Evolutionary conservation across 768 basidiomycete genomes (phyloP).

Genomic region (Cantharellus cinnabarinus): DNA sequence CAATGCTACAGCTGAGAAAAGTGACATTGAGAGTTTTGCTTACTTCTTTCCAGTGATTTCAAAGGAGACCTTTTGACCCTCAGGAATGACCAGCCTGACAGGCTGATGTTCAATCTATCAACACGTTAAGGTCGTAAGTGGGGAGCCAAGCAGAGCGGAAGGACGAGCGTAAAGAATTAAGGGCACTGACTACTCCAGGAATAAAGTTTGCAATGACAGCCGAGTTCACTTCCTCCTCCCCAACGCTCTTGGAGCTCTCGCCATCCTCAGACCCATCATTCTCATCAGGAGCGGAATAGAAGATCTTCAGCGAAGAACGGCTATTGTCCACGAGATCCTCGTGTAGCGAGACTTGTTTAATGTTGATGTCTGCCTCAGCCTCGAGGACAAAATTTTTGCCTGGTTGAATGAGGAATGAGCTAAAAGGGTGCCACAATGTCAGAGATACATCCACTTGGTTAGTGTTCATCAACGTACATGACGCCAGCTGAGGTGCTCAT

Average conservation of each 20-base stretch:
- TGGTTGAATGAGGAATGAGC: slow-evolving; percentile 4
- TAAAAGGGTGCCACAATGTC: neutral
- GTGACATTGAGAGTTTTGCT: slow-evolving; percentile 5
- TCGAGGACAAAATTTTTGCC: slow-evolving; percentile 14
- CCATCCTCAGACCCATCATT: slow-evolving; percentile 14
- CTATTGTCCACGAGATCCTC: slow-evolving; percentile 17
- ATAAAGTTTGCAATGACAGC: slow-evolving; percentile 16
- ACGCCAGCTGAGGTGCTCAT: too few relatives aligned
- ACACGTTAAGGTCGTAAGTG: neutral
- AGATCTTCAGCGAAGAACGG: slow-evolving; percentile 11
- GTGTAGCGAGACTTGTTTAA: slow-evolving; percentile 21
- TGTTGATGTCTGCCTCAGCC: slow-evolving; percentile 18
- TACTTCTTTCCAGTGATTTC: slow-evolving; percentile 23
- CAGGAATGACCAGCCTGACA: slow-evolving; percentile 19
- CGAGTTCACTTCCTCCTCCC: slow-evolving; percentile 8
- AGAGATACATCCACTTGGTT: too few relatives aligned
- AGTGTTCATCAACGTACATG: too few relatives aligned
- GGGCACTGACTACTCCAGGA: slow-evolving; percentile 17
- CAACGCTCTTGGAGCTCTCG: slow-evolving; percentile 9
- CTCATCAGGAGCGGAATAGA: slow-evolving; percentile 11
- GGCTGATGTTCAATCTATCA: slow-evolving; percentile 18
- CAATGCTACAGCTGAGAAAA: neutral
- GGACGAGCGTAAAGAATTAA: neutral
- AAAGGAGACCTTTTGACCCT: slow-evolving; percentile 20
- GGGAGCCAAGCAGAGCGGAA: neutral